Conservation (phyloP, 2,329 filamentous ascomycete species). For the Parastagonospora nodorum region DNA sequence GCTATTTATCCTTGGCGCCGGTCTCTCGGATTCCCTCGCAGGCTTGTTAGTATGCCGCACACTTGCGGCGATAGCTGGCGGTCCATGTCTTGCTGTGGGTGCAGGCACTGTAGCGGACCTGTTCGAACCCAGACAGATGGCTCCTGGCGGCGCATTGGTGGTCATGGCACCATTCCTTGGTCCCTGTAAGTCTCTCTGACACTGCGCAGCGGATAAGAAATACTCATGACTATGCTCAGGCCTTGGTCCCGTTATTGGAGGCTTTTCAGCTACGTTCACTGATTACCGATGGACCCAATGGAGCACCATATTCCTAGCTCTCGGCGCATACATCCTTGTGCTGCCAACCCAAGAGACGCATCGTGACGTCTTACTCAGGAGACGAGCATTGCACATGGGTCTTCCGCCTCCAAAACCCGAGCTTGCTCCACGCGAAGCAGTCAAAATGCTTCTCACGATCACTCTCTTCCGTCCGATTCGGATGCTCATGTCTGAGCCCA, state of each 20-base stretch:
- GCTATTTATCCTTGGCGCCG: slow-evolving; percentile 51
- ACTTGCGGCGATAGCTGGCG: slow-evolving; percentile 34
- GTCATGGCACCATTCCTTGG: slow-evolving; percentile 44
- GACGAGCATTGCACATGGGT: neutral
- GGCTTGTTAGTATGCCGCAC: slow-evolving; percentile 71
- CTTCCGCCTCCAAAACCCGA: neutral
- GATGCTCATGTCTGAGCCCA: slow-evolving; percentile 40
- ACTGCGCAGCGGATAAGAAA: neutral
- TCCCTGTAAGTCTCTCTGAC: slow-evolving; percentile 12
- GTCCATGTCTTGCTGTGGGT: slow-evolving; percentile 38
- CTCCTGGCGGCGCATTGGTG: slow-evolving; percentile 28
- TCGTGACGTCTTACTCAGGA: neutral
- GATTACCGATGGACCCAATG: slow-evolving; percentile 48
- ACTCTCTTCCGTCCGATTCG: slow-evolving; percentile 51
- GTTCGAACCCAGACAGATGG: slow-evolving; percentile 30
- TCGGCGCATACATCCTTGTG: neutral
- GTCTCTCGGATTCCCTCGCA: slow-evolving; percentile 66
- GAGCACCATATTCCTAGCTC: slow-evolving; percentile 45
- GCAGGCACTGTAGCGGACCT: slow-evolving; percentile 44
- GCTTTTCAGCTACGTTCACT: slow-evolving; percentile 44
- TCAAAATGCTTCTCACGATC: neutral
- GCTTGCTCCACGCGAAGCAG: neutral
- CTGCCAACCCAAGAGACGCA: neutral
- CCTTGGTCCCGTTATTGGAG: slow-evolving; percentile 32
- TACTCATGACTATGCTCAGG: neutral